These are phyloP conservation scores for Effrenium voratum DNA, from an alignment of 73 alveolate species.

Conservation along the genomic window DNA sequence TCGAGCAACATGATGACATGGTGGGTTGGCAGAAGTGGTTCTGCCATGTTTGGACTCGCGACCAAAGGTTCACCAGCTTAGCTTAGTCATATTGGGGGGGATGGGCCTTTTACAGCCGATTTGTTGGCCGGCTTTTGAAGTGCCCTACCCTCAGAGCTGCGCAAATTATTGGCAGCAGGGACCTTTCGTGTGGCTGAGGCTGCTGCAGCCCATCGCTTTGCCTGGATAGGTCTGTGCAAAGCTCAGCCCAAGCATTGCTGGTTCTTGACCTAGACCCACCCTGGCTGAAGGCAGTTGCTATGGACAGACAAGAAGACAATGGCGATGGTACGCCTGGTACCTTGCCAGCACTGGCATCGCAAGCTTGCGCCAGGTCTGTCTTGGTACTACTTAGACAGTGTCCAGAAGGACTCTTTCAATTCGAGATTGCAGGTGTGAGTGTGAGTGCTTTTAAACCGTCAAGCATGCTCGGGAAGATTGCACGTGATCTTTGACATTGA, in stretches of 20 bases:
- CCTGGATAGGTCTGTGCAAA: too few species aligned
- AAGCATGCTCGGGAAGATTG: background rate
- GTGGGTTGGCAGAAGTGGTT: too few species aligned
- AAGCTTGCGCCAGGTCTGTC: conserved; percentile 17
- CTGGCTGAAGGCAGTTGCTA: too few species aligned
- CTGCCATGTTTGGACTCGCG: too few species aligned
- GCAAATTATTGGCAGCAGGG: too few species aligned
- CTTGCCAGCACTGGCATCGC: background rate
- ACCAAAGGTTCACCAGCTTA: conserved; percentile 10
- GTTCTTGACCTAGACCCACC: too few species aligned
- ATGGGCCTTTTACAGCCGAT: conserved; percentile 22
- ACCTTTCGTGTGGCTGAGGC: too few species aligned
- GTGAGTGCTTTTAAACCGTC: background rate
- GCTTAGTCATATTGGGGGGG: conserved; percentile 48
- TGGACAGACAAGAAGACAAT: conserved; percentile 61
- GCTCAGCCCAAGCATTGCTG: too few species aligned
- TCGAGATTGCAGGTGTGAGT: background rate
- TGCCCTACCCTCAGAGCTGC: conserved; percentile 16
- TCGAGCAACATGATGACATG: too few species aligned
- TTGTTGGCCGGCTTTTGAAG: conserved; percentile 57
- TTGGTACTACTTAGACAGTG: conserved; percentile 82
- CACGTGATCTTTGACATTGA: too few species aligned
- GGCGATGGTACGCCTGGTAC: conserved; percentile 38
- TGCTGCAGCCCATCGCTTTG: too few species aligned
- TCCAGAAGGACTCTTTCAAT: conserved; percentile 54